phyloP scores from a whole-genome alignment of 306 rosid genomes.

The Fragaria iinumae region DNA sequence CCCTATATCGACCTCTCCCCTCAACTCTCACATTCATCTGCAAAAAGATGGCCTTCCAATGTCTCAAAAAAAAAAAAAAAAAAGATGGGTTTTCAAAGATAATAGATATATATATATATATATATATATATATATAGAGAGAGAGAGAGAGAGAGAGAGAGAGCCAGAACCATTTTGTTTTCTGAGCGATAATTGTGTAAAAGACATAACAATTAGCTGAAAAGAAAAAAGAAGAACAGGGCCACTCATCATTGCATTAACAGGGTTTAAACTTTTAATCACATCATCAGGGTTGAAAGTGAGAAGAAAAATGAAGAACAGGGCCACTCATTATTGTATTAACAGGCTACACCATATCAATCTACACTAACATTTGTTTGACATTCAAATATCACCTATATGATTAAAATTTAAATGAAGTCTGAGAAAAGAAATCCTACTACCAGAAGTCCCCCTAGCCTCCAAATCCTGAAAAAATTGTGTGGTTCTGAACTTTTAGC shows the following conservation, averaged over 20 bases:
- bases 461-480: constrained; percentile 12
- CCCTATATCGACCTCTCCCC: constrained; percentile 40
- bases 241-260: constrained; percentile 44
- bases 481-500: constrained; percentile 2
- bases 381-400: constrained; percentile 7
- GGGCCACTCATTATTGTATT: constrained; percentile 38
- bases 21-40: constrained; percentile 43
- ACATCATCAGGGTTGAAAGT: not conserved
- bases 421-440: not conserved
- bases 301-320: constrained; percentile 32
- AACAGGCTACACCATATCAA: constrained; percentile 50
- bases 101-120: no score
- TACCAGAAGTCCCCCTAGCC: constrained; percentile 16
- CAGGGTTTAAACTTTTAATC: constrained; percentile 26
- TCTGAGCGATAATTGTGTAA: constrained; percentile 44
- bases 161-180: constrained; percentile 27
- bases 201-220: constrained; percentile 21
- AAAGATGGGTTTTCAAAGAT: no score
- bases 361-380: constrained; percentile 8
- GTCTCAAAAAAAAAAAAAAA: no score
- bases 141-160: not conserved
- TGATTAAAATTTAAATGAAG: constrained; percentile 14
- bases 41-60: constrained; percentile 35
- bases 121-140: no score
- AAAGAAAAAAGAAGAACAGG: constrained; percentile 36